phyloP scores from a whole-genome alignment of 345 rosid species.

The Brassica carinata region DNA sequence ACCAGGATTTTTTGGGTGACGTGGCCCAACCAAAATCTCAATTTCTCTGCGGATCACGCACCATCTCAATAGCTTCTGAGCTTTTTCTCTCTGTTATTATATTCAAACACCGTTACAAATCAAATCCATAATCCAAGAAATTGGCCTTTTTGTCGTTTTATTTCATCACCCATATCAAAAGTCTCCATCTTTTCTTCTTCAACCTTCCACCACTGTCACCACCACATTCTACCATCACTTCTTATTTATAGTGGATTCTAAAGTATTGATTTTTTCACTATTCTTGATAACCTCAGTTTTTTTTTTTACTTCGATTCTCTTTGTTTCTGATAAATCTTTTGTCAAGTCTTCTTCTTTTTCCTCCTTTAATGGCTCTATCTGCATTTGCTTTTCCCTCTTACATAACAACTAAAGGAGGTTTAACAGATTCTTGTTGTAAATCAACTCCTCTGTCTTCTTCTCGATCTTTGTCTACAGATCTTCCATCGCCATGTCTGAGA shows the following conservation, averaged over 20 bases:
- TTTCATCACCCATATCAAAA: constrained; percentile 25
- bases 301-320: background rate
- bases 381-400: constrained; percentile 67
- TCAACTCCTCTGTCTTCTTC: constrained; percentile 46
- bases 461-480: constrained; percentile 53
- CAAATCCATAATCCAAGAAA: constrained; percentile 9
- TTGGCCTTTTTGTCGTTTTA: constrained; percentile 30
- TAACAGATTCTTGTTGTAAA: constrained; percentile 51
- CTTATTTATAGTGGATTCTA: constrained; percentile 26
- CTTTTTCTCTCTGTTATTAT: background rate
- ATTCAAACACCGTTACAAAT: constrained; percentile 29
- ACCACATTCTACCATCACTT: constrained; percentile 21
- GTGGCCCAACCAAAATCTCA: constrained; percentile 48
- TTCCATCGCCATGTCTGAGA: constrained; percentile 43
- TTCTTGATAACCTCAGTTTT: constrained; percentile 30
- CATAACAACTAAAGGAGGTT: constrained; percentile 37
- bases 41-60: constrained; percentile 39
- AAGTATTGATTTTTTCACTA: constrained; percentile 28
- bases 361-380: constrained; percentile 61
- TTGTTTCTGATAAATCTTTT: constrained; percentile 18
- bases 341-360: background rate
- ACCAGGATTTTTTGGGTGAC: constrained; percentile 36
- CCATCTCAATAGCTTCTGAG: constrained; percentile 14
- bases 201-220: constrained; percentile 26
- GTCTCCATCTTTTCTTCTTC: constrained; percentile 27